A percentile compares a stretch with the other conserved stretches of the same genome.
These are phyloP conservation scores for Spergularia marina DNA, from an alignment of 148 eudicot species.

Conservation along the genomic window DNA sequence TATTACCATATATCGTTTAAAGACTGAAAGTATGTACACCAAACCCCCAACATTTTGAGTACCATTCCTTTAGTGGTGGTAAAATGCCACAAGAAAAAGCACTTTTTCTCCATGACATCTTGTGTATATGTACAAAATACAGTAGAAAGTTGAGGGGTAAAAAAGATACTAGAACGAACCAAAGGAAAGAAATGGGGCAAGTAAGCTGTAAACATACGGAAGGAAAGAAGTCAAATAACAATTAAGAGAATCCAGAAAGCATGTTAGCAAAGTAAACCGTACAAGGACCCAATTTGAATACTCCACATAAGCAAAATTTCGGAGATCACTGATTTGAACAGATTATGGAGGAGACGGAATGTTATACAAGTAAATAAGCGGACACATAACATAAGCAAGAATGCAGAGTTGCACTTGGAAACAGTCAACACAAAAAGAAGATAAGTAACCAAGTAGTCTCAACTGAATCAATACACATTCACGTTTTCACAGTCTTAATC, in stretches of 20 bases:
- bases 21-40: too few species aligned
- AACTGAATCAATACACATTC: background rate
- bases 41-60: too few species aligned
- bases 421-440: background rate
- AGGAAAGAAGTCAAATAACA: background rate
- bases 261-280: background rate
- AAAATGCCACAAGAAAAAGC: too few species aligned
- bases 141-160: too few species aligned
- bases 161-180: background rate
- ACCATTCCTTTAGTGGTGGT: too few species aligned
- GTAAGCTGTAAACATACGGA: background rate
- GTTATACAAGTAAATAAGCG: too few species aligned
- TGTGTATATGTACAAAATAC: background rate
- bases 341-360: too few species aligned
- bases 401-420: background rate
- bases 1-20: background rate
- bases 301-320: background rate
- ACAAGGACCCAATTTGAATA: background rate
- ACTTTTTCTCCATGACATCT: background rate
- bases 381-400: background rate
- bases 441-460: background rate
- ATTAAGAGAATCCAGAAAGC: background rate
- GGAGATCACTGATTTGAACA: background rate
- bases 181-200: background rate
- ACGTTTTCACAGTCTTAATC: background rate